Conservation (phyloP, 371 early-diverging fungal genomes). For the Rhizopus microsporus region DNA sequence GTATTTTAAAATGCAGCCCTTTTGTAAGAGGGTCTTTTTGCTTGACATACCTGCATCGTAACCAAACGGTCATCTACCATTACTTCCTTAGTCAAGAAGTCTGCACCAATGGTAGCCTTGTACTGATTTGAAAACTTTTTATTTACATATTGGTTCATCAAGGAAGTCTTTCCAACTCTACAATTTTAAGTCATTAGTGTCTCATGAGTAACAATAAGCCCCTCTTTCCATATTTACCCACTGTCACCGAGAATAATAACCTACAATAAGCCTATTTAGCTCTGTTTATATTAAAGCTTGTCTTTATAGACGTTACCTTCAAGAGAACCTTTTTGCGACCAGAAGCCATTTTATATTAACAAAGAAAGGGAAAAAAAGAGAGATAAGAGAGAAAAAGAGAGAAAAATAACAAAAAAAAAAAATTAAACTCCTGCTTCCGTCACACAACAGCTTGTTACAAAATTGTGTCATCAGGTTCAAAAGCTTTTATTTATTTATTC, state of each 20-base stretch:
- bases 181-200: neutral
- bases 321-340: conserved; percentile 62
- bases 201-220: neutral
- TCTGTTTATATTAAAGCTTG: neutral
- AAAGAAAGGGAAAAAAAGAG: neutral
- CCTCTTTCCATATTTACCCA: conserved; percentile 56
- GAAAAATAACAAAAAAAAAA: conserved; percentile 1
- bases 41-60: conserved; percentile 80
- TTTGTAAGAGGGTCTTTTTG: neutral
- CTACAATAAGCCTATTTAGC: conserved; percentile 31
- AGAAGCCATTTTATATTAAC: conserved; percentile 22
- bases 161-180: conserved; percentile 96
- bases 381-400: neutral
- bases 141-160: conserved; percentile 99
- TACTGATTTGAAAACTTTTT: conserved; percentile 97
- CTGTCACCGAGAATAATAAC: conserved; percentile 90
- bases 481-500: neutral
- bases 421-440: conserved; percentile 7
- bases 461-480: conserved; percentile 1
- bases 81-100: conserved; percentile 98
- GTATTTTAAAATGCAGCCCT: neutral
- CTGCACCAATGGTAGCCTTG: conserved; percentile 99
- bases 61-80: conserved; percentile 82
- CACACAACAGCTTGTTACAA: conserved; percentile 2
- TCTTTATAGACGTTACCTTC: conserved; percentile 38